Conservation (phyloP, 208 protist species). For the Trypanosoma congolense region DNA sequence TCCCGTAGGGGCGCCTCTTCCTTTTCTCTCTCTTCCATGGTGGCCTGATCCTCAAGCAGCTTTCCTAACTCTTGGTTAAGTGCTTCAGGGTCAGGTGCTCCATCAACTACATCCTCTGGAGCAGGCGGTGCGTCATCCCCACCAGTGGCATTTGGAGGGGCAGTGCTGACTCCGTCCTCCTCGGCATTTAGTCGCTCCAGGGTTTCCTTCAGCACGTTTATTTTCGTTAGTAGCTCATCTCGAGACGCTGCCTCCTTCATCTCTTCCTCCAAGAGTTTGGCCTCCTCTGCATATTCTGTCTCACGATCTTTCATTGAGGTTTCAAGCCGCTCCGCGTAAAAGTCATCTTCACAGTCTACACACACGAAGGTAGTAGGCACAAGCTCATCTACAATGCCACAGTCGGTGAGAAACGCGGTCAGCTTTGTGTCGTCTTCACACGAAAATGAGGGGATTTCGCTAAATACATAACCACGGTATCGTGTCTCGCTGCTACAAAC, state of each 20-base stretch:
- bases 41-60: conserved; percentile 26
- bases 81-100: conserved; percentile 15
- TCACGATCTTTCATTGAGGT: conserved; percentile 12
- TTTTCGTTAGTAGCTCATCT: conserved; percentile 1
- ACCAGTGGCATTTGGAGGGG: too few relatives aligned
- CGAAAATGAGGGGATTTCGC: conserved; percentile 34
- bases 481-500: conserved; percentile 22
- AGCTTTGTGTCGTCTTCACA: conserved; percentile 1
- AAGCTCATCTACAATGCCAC: conserved; percentile 32
- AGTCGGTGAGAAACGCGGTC: conserved; percentile 31
- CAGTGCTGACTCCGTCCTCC: not conserved
- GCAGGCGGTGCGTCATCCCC: too few relatives aligned
- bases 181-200: not conserved
- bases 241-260: conserved; percentile 34
- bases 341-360: conserved; percentile 35
- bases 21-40: conserved; percentile 10
- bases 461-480: conserved; percentile 81
- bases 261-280: conserved; percentile 6
- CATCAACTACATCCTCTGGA: conserved; percentile 28
- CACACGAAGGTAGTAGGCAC: conserved; percentile 58
- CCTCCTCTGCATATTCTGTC: conserved; percentile 10
- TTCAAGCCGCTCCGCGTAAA: conserved; percentile 30
- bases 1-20: not conserved
- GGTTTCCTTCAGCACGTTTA: conserved; percentile 12
- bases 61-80: conserved; percentile 36